Evolutionary conservation across 257 asterid genomes (phyloP).

Genomic region (Euphrasia confusa): DNA sequence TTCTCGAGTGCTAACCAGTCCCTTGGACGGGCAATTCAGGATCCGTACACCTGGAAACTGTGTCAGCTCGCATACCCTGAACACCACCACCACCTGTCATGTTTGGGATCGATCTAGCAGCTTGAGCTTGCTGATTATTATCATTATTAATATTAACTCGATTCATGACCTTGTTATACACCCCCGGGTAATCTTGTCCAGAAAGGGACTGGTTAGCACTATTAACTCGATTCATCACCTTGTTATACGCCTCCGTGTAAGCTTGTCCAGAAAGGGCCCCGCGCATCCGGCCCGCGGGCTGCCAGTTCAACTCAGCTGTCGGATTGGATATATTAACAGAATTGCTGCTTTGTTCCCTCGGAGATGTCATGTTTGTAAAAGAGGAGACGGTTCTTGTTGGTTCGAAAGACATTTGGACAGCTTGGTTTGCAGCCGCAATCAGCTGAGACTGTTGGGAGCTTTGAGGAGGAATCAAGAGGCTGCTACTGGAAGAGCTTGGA

Average conservation of each 20-base stretch:
- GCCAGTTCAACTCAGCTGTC: slow-evolving; percentile 38
- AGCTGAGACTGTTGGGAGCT: slow-evolving; percentile 34
- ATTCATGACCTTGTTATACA: slow-evolving; percentile 34
- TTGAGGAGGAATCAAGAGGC: slow-evolving; percentile 25
- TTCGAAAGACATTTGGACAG: slow-evolving; percentile 33
- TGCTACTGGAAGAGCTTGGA: slow-evolving; percentile 25
- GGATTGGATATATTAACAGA: slow-evolving; percentile 23
- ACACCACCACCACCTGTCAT: slow-evolving; percentile 5
- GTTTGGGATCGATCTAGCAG: slow-evolving; percentile 35
- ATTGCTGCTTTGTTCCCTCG: slow-evolving; percentile 32
- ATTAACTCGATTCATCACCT: slow-evolving; percentile 25
- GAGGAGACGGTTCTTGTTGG: slow-evolving; percentile 31
- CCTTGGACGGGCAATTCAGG: slow-evolving; percentile 11
- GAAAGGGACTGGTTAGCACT: slow-evolving; percentile 27
- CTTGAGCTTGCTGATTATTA: slow-evolving; percentile 36
- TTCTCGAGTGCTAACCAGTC: slow-evolving; percentile 24
- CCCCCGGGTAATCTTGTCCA: slow-evolving; percentile 54
- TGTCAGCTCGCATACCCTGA: slow-evolving; percentile 22
- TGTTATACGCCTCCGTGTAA: slow-evolving; percentile 43
- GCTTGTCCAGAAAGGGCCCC: slow-evolving; percentile 70
- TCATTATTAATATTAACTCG: slow-evolving; percentile 30
- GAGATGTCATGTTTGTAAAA: slow-evolving; percentile 24
- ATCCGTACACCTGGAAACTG: slow-evolving; percentile 11
- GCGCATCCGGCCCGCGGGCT: slow-evolving; percentile 68
- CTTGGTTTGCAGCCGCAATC: slow-evolving; percentile 29